Conservation (phyloP, 2,329 filamentous ascomycete species). For the Colletotrichum spaethianum region DNA sequence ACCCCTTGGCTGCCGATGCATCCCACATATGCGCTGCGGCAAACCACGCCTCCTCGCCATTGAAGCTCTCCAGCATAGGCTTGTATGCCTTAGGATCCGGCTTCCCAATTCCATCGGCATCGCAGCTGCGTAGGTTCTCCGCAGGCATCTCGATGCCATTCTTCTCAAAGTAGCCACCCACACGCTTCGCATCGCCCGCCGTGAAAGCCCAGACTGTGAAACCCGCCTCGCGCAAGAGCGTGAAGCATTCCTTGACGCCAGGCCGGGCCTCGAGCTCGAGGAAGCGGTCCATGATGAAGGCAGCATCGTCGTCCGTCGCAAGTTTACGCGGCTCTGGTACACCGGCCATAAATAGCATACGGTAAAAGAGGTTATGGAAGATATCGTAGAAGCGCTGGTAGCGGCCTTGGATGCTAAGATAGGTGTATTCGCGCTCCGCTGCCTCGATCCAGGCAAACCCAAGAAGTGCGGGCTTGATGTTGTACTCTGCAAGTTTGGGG, state of each 20-base stretch:
- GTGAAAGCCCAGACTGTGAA: constrained; percentile 70
- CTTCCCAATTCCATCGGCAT: constrained; percentile 63
- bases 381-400: constrained; percentile 60
- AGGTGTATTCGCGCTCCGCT: constrained; percentile 65
- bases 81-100: constrained; percentile 63
- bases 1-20: constrained; percentile 64
- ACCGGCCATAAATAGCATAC: constrained; percentile 60
- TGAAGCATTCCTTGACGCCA: constrained; percentile 58
- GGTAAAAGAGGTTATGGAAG: constrained; percentile 62
- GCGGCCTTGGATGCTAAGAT: constrained; percentile 59
- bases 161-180: constrained; percentile 66
- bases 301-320: constrained; percentile 58
- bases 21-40: constrained; percentile 74
- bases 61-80: constrained; percentile 59
- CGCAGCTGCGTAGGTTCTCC: constrained; percentile 67
- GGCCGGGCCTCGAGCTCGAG: constrained; percentile 53
- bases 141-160: constrained; percentile 63
- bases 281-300: constrained; percentile 56
- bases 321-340: constrained; percentile 57
- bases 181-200: constrained; percentile 63
- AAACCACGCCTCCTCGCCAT: constrained; percentile 63
- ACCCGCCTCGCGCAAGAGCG: constrained; percentile 57
- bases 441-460: constrained; percentile 63
- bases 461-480: constrained; percentile 58
- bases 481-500: constrained; percentile 52